phyloP scores from a whole-genome alignment of 257 asterid species.

The Cinchona pubescens region DNA sequence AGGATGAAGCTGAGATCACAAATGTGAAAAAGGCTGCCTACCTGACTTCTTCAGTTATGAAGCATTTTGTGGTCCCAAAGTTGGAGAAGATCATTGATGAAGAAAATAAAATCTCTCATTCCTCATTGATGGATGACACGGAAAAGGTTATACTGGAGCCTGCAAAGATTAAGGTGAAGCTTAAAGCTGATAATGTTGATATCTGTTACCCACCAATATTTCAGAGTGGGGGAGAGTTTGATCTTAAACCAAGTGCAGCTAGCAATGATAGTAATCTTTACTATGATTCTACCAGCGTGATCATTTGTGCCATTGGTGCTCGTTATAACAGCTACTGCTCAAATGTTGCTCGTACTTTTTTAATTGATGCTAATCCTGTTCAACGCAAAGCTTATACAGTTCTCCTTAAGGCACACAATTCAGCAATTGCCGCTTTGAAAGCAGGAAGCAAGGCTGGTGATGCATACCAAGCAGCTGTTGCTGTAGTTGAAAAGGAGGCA shows the following conservation, averaged over 20 bases:
- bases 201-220: conserved; percentile 35
- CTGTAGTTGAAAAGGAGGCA: conserved; percentile 32
- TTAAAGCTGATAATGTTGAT: conserved; percentile 33
- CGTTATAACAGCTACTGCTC: conserved; percentile 34
- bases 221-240: conserved; percentile 38
- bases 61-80: conserved; percentile 33
- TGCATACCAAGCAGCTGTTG: conserved; percentile 25
- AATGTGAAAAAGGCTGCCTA: conserved; percentile 37
- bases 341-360: conserved; percentile 30
- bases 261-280: conserved; percentile 29
- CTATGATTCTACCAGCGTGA: conserved; percentile 35
- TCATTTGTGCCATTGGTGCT: conserved; percentile 32
- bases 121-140: conserved; percentile 35
- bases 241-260: conserved; percentile 33
- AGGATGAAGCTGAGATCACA: conserved; percentile 28
- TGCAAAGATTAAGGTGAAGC: conserved; percentile 36
- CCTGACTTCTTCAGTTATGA: conserved; percentile 31
- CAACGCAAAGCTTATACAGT: conserved; percentile 32
- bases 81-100: conserved; percentile 34
- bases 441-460: conserved; percentile 28
- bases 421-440: conserved; percentile 28
- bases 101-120: conserved; percentile 32
- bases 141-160: conserved; percentile 35
- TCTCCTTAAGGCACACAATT: conserved; percentile 29
- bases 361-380: conserved; percentile 30